These are phyloP conservation scores for Pseudonitzschia multiseries DNA, from an alignment of 108 stramenopile species.

Conservation along the genomic window DNA sequence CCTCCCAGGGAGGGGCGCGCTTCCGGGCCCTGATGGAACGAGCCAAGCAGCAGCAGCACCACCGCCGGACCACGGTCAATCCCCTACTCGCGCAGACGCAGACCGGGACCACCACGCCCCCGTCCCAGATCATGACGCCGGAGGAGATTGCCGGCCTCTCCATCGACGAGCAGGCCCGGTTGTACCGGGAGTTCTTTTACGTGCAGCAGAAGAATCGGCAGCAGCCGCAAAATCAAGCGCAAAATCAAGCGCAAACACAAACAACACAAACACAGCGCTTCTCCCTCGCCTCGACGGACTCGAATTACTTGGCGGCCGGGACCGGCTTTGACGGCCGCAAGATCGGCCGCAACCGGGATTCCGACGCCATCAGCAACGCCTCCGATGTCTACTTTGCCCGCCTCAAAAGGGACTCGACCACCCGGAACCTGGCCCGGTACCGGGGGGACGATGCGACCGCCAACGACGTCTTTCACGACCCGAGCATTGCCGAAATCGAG, in stretches of 20 bases:
- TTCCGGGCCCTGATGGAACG: constrained; percentile 40
- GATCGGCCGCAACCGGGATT: constrained; percentile 57
- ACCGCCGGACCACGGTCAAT: constrained; percentile 3
- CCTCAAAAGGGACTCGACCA: constrained; percentile 75
- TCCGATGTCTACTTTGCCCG: constrained; percentile 83
- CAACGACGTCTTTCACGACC: constrained; percentile 67
- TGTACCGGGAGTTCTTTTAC: constrained; percentile 47
- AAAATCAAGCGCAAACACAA: too few relatives aligned
- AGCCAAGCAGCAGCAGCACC: constrained; percentile 21
- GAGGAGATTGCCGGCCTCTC: constrained; percentile 23
- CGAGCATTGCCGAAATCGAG: constrained; percentile 38
- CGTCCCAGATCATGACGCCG: constrained; percentile 25
- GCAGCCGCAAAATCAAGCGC: background rate
- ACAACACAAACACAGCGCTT: too few relatives aligned
- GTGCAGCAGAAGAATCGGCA: constrained; percentile 19
- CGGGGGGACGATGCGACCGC: constrained; percentile 61
- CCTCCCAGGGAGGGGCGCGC: constrained; percentile 34
- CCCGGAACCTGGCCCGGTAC: constrained; percentile 61
- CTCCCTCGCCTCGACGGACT: constrained; percentile 21
- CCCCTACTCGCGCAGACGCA: background rate
- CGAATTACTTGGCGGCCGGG: constrained; percentile 7
- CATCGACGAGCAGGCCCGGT: constrained; percentile 42
- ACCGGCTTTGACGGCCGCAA: constrained; percentile 35
- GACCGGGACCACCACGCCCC: constrained; percentile 12
- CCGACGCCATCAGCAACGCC: constrained; percentile 66